Evolutionary conservation across 257 asterid genomes (phyloP).

Genomic region (Osmanthus fragrans): DNA sequence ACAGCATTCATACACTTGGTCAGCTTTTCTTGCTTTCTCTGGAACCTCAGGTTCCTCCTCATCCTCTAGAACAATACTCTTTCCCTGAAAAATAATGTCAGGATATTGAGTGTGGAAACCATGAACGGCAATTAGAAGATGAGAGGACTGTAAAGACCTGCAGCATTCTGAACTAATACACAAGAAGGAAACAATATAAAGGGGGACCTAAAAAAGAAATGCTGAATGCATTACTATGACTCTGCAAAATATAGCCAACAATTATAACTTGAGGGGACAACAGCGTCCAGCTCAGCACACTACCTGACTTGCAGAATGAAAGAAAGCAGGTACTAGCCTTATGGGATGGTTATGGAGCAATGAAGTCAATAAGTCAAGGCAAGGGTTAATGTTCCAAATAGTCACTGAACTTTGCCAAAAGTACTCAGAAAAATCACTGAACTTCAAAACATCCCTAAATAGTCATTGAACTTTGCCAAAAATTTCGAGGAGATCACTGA

Average conservation of each 20-base stretch:
- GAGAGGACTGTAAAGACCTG: not conserved
- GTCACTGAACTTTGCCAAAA: no score
- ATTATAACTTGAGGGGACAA: conserved; percentile 13
- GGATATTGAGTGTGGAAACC: conserved; percentile 15
- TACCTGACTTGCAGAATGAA: not conserved
- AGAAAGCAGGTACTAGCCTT: conserved; percentile 2
- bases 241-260: not conserved
- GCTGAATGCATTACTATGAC: not conserved
- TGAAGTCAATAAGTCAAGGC: not conserved
- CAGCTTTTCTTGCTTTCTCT: conserved; percentile 32
- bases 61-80: conserved; percentile 68
- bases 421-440: no score
- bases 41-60: conserved; percentile 59
- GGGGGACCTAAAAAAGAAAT: conserved; percentile 1
- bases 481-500: no score
- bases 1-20: conserved; percentile 49
- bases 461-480: no score
- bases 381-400: no score
- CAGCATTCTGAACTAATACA: conserved; percentile 21
- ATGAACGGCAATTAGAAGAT: conserved; percentile 16
- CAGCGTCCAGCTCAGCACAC: not conserved
- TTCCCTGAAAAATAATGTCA: conserved; percentile 42
- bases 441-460: no score
- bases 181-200: conserved; percentile 16
- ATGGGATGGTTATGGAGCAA: not conserved